Evolutionary conservation across 2,329 filamentous ascomycete genomes (phyloP).

Genomic region (Calonectria ilicicola): DNA sequence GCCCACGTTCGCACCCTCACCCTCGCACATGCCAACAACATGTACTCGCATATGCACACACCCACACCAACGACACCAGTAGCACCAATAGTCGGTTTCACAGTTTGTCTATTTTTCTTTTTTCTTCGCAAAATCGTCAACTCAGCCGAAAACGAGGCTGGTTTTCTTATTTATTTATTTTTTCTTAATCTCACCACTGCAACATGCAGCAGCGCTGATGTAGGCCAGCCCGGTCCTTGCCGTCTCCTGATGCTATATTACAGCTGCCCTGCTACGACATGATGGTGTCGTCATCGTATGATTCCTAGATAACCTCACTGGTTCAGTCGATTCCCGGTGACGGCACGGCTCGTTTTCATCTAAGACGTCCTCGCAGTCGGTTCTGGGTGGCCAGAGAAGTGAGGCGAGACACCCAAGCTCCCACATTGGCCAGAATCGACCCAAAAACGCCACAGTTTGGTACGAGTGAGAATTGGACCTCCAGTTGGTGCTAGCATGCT

Average conservation of each 20-base stretch:
- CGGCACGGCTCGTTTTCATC: slow-evolving; percentile 9
- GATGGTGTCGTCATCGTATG: not conserved
- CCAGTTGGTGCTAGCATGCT: not conserved
- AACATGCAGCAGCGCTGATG: not conserved
- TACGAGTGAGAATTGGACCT: not conserved
- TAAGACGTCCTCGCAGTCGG: not conserved
- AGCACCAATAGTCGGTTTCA: not conserved
- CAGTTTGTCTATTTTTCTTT: not conserved
- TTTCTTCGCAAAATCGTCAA: not conserved
- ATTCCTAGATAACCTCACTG: not conserved
- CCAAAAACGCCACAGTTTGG: not conserved
- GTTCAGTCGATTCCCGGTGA: not conserved
- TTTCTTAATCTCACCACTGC: no score
- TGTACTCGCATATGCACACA: not conserved
- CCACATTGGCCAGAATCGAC: not conserved
- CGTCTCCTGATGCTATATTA: not conserved
- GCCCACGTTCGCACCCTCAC: not conserved
- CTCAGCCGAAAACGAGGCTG: not conserved
- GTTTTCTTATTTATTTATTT: no score
- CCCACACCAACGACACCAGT: not conserved
- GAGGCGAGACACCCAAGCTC: not conserved
- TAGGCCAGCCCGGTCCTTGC: not conserved
- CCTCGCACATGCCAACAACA: not conserved
- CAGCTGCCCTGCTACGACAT: not conserved
- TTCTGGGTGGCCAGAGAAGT: not conserved